phyloP scores from a whole-genome alignment of 208 protist species.

The Acanthamoeba triangularis region DNA sequence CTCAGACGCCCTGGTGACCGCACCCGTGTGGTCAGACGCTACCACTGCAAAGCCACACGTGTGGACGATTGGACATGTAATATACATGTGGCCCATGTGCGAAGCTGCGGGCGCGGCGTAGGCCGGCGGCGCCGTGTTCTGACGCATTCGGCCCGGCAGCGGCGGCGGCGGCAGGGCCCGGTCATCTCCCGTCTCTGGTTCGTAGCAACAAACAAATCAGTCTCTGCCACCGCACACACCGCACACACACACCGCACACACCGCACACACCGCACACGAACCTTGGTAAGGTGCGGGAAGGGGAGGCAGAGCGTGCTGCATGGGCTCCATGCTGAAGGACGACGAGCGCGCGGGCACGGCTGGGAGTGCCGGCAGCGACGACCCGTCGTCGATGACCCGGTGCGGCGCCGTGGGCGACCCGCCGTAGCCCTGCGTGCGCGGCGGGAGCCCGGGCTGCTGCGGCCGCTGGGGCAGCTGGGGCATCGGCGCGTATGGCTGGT shows the following conservation, averaged over 20 bases:
- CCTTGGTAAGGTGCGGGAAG: not conserved
- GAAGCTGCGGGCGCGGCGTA: not conserved
- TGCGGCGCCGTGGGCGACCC: not conserved
- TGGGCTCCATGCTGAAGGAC: not conserved
- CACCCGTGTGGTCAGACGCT: not conserved
- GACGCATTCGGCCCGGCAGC: not conserved
- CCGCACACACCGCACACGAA: not conserved
- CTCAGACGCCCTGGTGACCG: not conserved
- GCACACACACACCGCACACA: not conserved
- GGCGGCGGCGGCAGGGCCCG: conserved; percentile 7
- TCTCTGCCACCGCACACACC: not conserved
- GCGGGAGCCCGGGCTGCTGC: not conserved
- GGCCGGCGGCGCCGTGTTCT: conserved; percentile 26
- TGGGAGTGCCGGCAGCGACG: not conserved
- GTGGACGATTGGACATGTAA: not conserved
- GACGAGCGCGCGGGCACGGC: not conserved
- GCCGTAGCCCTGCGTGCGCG: not conserved
- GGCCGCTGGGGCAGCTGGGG: not conserved
- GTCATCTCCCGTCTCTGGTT: not conserved
- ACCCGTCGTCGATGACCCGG: not conserved
- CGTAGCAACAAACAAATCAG: not conserved
- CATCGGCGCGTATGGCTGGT: not conserved
- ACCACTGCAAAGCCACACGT: not conserved
- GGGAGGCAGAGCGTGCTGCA: conserved; percentile 1
- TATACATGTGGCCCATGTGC: conserved; percentile 25